Conservation (phyloP, 129 eudicot genomes). For the Helianthus tuberosus region DNA sequence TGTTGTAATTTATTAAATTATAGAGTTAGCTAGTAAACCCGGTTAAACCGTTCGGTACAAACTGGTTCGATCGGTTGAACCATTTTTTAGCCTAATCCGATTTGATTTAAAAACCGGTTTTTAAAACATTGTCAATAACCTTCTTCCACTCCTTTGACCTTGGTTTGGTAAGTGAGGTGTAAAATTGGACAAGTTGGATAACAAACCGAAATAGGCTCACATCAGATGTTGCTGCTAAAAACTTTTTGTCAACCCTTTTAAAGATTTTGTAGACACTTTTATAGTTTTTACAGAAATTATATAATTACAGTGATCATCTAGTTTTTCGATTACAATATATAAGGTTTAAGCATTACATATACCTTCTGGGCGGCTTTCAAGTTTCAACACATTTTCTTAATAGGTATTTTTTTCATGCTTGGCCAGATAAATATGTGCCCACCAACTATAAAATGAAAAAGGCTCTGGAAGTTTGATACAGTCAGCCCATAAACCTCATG, state of each 20-base stretch:
- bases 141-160: background rate
- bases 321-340: background rate
- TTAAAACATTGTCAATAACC: too few species aligned
- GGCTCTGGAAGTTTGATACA: too few species aligned
- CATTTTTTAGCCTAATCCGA: too few species aligned
- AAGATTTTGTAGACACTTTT: background rate
- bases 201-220: background rate
- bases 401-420: background rate
- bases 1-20: too few species aligned
- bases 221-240: too few species aligned
- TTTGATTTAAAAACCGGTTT: too few species aligned
- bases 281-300: background rate
- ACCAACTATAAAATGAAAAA: too few species aligned
- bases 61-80: too few species aligned
- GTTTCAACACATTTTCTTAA: background rate
- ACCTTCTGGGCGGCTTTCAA: background rate
- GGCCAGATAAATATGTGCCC: background rate
- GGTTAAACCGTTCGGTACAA: too few species aligned
- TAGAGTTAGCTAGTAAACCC: too few species aligned
- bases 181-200: background rate
- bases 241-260: background rate
- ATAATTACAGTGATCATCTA: background rate
- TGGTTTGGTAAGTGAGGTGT: too few species aligned
- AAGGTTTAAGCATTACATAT: background rate
- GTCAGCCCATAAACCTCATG: too few species aligned